Evolutionary conservation across 2,329 filamentous ascomycete genomes (phyloP).

Genomic region (Colletotrichum tabaci): DNA sequence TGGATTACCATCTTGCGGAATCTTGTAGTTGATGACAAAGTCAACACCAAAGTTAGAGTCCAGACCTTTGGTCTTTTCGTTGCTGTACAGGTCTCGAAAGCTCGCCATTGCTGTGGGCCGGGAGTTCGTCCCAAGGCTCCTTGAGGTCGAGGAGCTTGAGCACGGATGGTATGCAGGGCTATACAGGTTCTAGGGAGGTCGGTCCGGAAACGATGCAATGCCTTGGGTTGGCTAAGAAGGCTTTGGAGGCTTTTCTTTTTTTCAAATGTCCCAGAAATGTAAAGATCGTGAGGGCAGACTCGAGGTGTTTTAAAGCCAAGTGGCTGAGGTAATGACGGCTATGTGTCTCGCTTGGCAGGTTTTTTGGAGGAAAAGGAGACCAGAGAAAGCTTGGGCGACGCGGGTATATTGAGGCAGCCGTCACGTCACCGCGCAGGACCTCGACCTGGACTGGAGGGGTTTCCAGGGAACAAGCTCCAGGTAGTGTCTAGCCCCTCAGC

Average conservation of each 20-base stretch:
- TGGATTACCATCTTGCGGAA: conserved; percentile 74
- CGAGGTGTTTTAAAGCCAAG: conserved; percentile 18
- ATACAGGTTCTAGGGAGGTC: conserved; percentile 1
- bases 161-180: conserved; percentile 21
- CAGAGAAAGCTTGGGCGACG: conserved; percentile 31
- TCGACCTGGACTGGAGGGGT: conserved; percentile 14
- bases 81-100: conserved; percentile 40
- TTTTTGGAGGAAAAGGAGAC: conserved; percentile 11
- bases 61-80: conserved; percentile 39
- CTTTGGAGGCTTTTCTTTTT: background rate
- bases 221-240: background rate
- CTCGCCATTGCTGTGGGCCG: conserved; percentile 38
- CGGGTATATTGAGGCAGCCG: conserved; percentile 14
- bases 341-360: conserved; percentile 42
- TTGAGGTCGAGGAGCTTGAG: conserved; percentile 28
- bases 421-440: conserved; percentile 42
- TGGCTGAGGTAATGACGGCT: conserved; percentile 42
- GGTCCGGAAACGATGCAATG: conserved; percentile 23
- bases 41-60: conserved; percentile 72
- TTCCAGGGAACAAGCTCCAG: conserved; percentile 42
- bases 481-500: conserved; percentile 5
- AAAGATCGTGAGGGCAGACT: background rate
- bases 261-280: background rate
- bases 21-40: conserved; percentile 87
- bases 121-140: conserved; percentile 29